Base-by-base conservation (phyloP, 768 basidiomycete species). In the Kwoniella botswanensis region DNA sequence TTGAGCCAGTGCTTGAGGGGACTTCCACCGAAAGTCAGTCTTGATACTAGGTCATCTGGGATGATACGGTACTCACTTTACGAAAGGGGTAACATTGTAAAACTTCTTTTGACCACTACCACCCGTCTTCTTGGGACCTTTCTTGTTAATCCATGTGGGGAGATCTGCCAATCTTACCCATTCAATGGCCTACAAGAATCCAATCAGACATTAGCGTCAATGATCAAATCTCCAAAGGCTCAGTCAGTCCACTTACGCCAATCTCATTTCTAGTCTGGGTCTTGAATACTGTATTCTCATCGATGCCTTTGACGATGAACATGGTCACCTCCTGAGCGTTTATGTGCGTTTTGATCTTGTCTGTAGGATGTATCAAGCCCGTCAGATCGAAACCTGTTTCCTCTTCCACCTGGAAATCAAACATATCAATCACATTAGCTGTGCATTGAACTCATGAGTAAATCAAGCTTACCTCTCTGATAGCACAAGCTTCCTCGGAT, bases 251-350 rank as follows among this genome's bases (percentile, higher is more conserved):
- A 73, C 63, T 82, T 90, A 97, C 95, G 80, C 94, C 96, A 76
- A 99, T 99, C 86, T 99, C 97, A 85, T 98, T 99, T 67, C 96
- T 87, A 1, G 97, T 99, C 83, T 91, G 91, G 5, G 97, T 97
- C 84, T 92, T 88, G 85, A 99, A 99, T 2, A 87, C 86, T 73
- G 89, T 94, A 77, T 92, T 89, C 84, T 98, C 94, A 44, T 92
- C 89, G 4, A 99, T 90, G 42, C 90, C 91, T 42, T 91, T 88
- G 41, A 98, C 92, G 79, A 99, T 90, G 83, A 90, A 99, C 67
- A 99, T 85, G 54, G 93, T 93, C 68, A 98, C 91, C 73, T 88
- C 89, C 84, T 98, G 96, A 75, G 94, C 93, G 81, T 89, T 91
- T 83, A 95, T 93, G 54, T 90, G 90, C 83, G 93, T 87, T 82